Conservation (phyloP, 306 rosid genomes). For the Castanospermum australe region DNA sequence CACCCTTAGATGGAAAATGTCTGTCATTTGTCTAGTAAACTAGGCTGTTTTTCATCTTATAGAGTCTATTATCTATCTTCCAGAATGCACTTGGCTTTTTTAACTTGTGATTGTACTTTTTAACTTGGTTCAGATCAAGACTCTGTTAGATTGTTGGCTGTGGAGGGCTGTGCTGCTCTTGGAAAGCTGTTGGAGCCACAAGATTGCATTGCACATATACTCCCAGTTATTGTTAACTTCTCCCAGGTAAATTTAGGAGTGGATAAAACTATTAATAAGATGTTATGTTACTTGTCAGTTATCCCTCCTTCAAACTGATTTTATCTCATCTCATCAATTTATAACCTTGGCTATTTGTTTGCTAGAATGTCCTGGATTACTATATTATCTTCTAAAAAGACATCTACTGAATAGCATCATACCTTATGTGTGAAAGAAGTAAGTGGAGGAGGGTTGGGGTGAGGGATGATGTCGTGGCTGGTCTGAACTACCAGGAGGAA, state of each 20-base stretch:
- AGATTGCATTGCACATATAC: slow-evolving; percentile 92
- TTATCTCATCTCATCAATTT: not conserved
- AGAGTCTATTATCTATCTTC: slow-evolving; percentile 17
- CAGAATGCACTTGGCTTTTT: not conserved
- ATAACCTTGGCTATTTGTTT: not conserved
- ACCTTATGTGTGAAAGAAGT: not conserved
- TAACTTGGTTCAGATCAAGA: slow-evolving; percentile 79
- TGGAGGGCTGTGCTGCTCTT: slow-evolving; percentile 96
- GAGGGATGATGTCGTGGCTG: not conserved
- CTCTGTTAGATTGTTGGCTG: slow-evolving; percentile 93
- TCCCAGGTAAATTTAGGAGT: slow-evolving; percentile 68
- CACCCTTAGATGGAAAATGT: not conserved
- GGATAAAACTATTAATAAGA: not conserved
- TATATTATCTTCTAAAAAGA: not conserved
- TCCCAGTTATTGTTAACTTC: slow-evolving; percentile 92
- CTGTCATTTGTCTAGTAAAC: not conserved
- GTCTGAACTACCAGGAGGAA: not conserved
- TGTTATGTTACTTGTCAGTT: not conserved
- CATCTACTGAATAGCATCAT: not conserved
- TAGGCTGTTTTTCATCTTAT: slow-evolving; percentile 2
- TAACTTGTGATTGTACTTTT: not conserved
- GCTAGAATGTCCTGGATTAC: not conserved
- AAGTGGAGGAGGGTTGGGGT: not conserved
- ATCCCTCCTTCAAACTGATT: not conserved
- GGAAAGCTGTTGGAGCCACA: slow-evolving; percentile 94